A percentile compares a stretch with the other conserved stretches of the same genome.
phyloP scores from a whole-genome alignment of 768 basidiomycete species.

The Tephrocybe sp. region DNA sequence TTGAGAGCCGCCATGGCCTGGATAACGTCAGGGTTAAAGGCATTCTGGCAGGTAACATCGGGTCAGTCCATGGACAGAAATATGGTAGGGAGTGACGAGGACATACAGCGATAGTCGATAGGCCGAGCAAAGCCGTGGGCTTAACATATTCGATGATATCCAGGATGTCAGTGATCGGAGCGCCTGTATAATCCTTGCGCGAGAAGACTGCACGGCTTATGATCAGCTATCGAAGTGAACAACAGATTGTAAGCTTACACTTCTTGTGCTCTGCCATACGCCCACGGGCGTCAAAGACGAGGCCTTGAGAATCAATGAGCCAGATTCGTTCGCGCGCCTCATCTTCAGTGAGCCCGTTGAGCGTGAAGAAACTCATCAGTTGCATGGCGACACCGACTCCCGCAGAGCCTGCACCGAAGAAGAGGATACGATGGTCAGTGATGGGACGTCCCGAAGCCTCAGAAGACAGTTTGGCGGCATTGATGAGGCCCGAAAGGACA shows the following conservation, averaged over 20 bases:
- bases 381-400: conserved; percentile 93
- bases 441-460: conserved; percentile 67
- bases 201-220: conserved; percentile 61
- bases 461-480: conserved; percentile 77
- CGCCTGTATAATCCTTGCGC: conserved; percentile 73
- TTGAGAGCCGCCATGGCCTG: conserved; percentile 77
- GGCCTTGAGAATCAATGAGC: conserved; percentile 83
- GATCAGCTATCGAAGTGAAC: background rate
- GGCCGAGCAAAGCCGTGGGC: conserved; percentile 86
- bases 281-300: conserved; percentile 75
- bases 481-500: conserved; percentile 86
- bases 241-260: conserved; percentile 39
- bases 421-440: conserved; percentile 78
- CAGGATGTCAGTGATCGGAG: conserved; percentile 69
- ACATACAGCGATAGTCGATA: conserved; percentile 75
- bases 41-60: conserved; percentile 52
- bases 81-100: background rate
- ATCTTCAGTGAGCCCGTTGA: conserved; percentile 71
- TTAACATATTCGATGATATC: conserved; percentile 80
- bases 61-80: conserved; percentile 1
- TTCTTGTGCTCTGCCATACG: conserved; percentile 81
- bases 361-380: conserved; percentile 83
- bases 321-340: conserved; percentile 78
- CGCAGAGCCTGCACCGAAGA: conserved; percentile 90
- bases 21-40: conserved; percentile 73